Evolutionary conservation across 805 yeast genomes (phyloP), one percentile per base, ranked within the genome.

Genomic region (Hanseniaspora occidentalis): DNA sequence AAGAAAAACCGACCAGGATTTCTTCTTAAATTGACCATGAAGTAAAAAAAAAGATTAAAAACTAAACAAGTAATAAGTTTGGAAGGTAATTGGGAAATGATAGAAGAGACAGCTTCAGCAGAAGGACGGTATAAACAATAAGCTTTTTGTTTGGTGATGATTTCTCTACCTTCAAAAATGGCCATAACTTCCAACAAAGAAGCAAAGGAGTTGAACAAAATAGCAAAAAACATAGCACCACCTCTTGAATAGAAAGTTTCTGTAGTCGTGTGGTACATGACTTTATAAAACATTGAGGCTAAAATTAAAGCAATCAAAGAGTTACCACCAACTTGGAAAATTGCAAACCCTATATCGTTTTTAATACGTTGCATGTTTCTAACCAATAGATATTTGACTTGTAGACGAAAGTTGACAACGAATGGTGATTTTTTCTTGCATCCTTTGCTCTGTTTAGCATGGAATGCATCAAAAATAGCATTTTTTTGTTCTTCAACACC

Each of bases 171-270:
- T 49, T 73, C 77, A 51, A 63, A 76, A 21, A 74, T 51, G 1
- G 73, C 50, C 56, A 72, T 62, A 43, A 77, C 67, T 57, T 77
- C 84, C 50, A 75, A 61, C 44, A 77, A 53, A 14, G 79, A 75
- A 14, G 77, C 64, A 50, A 77, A 73, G 11, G 81, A 75, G 53
- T 76, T 76, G 57, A 75, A 77, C 51, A 77, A 62, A 36, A 73
- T 66, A 18, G 80, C 77, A 55, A 78, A 78, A 60, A 81, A 82
- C 66, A 81, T 62, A 36, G 78, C 69, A 33, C 84, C 75, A 49
- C 77, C 70, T 52, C 85, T 64, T 49, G 60, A 65, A 53, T 67
- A 75, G 47, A 77, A 70, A 2, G 75, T 66, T 1, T 50, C 57
- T 0, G 82, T 70, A 21, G 53, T 54, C 14, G 53, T 45, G 7